A percentile compares a stretch with the other conserved stretches of the same genome.
Evolutionary conservation across 2,329 filamentous ascomycete species (phyloP).

Genomic region (Westerdykella aurantiaca): DNA sequence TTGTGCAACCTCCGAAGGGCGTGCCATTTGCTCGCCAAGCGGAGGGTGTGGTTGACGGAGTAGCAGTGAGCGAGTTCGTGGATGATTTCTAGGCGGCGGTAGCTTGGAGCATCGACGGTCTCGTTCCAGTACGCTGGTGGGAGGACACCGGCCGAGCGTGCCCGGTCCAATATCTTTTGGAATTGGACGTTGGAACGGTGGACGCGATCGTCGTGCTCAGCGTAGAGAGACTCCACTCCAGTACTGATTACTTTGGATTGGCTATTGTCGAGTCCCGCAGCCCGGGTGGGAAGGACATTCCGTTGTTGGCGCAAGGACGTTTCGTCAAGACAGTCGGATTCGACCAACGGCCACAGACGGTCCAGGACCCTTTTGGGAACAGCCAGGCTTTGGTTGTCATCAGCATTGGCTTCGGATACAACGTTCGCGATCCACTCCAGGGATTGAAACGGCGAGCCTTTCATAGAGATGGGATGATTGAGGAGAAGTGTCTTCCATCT

Average conservation of each 20-base stretch:
- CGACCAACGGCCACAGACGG: background rate
- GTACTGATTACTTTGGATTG: too few relatives aligned
- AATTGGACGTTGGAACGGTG: slow-evolving; percentile 10
- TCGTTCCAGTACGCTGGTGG: slow-evolving; percentile 18
- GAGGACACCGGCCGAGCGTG: slow-evolving; percentile 16
- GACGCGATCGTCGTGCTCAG: too few relatives aligned
- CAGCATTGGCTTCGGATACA: background rate
- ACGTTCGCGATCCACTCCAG: background rate
- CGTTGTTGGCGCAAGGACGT: background rate
- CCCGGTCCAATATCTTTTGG: slow-evolving; percentile 20
- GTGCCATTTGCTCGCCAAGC: slow-evolving; percentile 17
- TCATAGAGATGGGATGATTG: background rate
- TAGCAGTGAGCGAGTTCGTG: slow-evolving; percentile 33
- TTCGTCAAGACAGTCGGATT: background rate
- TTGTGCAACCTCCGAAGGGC: slow-evolving; percentile 24
- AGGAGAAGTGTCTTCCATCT: background rate
- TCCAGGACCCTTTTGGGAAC: background rate
- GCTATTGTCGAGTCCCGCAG: background rate
- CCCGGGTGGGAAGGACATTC: background rate
- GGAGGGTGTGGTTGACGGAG: slow-evolving; percentile 20
- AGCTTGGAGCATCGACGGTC: slow-evolving; percentile 9
- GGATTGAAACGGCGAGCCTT: background rate
- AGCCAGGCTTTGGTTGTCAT: background rate
- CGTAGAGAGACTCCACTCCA: too few relatives aligned
- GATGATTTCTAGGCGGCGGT: slow-evolving; percentile 17